Conservation (phyloP, 1,284 basidiomycete genomes). For the Moesziomyces antarcticus region DNA sequence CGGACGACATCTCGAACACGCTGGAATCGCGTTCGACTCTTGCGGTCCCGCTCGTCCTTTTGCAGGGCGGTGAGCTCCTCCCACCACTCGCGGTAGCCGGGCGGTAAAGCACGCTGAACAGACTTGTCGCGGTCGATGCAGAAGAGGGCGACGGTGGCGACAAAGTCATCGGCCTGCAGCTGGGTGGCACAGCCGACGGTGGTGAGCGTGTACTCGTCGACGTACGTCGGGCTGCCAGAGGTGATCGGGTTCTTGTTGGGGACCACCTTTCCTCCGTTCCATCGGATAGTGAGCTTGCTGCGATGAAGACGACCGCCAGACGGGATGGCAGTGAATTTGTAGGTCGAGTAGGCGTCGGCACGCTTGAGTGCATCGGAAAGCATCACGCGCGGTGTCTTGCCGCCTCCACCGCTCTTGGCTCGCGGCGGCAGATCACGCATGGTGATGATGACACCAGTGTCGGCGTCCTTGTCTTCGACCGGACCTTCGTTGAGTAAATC, state of each 20-base stretch:
- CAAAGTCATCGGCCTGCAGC: slow-evolving; percentile 87
- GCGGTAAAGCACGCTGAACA: slow-evolving; percentile 73
- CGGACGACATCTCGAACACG: slow-evolving; percentile 75
- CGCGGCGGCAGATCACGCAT: slow-evolving; percentile 51
- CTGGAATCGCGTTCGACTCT: slow-evolving; percentile 73
- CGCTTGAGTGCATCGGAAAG: slow-evolving; percentile 66
- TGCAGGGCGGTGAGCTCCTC: slow-evolving; percentile 82
- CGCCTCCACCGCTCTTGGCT: slow-evolving; percentile 53
- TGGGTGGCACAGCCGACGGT: slow-evolving; percentile 83
- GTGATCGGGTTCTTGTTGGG: slow-evolving; percentile 70
- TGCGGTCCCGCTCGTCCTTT: slow-evolving; percentile 75
- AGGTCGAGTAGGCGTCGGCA: slow-evolving; percentile 78
- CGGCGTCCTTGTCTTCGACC: slow-evolving; percentile 75
- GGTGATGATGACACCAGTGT: slow-evolving; percentile 36
- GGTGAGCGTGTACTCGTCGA: slow-evolving; percentile 83
- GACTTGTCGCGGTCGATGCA: slow-evolving; percentile 69
- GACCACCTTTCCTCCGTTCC: slow-evolving; percentile 58
- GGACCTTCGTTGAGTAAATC: slow-evolving; percentile 80
- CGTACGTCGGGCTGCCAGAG: slow-evolving; percentile 65
- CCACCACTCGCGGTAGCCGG: slow-evolving; percentile 89
- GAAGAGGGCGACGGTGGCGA: slow-evolving; percentile 83
- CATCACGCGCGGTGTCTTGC: slow-evolving; percentile 59
- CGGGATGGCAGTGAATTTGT: slow-evolving; percentile 72
- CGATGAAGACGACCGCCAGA: slow-evolving; percentile 52
- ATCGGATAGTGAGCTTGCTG: slow-evolving; percentile 58